Evolutionary conservation across 352 stramenopile species (phyloP).

Genomic region (Pythium aphanidermatum): DNA sequence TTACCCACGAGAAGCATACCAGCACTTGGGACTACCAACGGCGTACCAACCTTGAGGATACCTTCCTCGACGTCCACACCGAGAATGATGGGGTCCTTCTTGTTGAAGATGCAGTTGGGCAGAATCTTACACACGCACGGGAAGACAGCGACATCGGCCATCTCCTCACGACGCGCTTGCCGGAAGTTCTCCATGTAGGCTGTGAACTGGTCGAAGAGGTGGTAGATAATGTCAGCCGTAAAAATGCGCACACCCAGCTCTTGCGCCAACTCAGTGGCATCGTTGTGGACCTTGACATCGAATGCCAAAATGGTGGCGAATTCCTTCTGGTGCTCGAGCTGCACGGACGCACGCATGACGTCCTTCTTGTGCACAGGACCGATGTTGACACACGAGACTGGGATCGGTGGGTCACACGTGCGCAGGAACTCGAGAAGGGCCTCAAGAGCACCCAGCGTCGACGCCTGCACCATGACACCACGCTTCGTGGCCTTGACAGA

Average conservation of each 20-base stretch:
- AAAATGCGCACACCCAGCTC: constrained; percentile 98
- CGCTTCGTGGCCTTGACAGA: constrained; percentile 94
- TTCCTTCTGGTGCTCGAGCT: constrained; percentile 97
- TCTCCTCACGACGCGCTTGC: constrained; percentile 88
- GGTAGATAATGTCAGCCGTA: constrained; percentile 99
- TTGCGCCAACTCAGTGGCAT: constrained; percentile 87
- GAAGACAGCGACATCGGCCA: constrained; percentile 91
- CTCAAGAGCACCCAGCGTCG: constrained; percentile 97
- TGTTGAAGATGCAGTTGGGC: constrained; percentile 98
- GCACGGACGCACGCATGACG: constrained; percentile 97
- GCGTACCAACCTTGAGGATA: constrained; percentile 97
- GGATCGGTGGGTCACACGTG: constrained; percentile 91
- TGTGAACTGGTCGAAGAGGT: constrained; percentile 99
- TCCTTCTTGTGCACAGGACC: constrained; percentile 98
- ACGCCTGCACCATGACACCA: constrained; percentile 98
- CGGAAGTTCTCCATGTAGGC: constrained; percentile 96
- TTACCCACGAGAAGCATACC: constrained; percentile 90
- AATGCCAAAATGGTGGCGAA: constrained; percentile 98
- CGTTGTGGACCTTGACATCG: constrained; percentile 96
- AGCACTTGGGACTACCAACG: constrained; percentile 82
- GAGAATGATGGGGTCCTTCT: constrained; percentile 99
- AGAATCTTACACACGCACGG: constrained; percentile 97
- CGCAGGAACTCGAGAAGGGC: constrained; percentile 97
- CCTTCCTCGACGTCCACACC: constrained; percentile 96
- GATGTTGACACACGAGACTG: constrained; percentile 95